Percentiles rank a stretch among this genome's conserved stretches.
Evolutionary conservation across 2,329 filamentous ascomycete species (phyloP).

Genomic region (Botrytis medusae): DNA sequence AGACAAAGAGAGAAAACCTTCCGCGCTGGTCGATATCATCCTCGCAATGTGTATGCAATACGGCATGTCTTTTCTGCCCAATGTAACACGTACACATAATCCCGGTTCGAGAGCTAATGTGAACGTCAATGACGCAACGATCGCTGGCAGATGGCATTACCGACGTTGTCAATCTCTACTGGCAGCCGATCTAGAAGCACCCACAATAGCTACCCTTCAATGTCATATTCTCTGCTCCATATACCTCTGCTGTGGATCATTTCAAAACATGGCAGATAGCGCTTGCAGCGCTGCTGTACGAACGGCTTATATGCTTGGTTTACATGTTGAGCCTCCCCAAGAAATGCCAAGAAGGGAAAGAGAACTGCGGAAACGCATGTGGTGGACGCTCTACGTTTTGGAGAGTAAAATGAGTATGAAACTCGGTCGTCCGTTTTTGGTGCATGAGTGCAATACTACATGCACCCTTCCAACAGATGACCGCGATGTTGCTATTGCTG

Average conservation of each 20-base stretch:
- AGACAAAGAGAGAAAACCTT: slow-evolving; percentile 43
- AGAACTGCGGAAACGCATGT: slow-evolving; percentile 47
- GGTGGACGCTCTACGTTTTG: slow-evolving; percentile 48
- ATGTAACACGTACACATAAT: slow-evolving; percentile 19
- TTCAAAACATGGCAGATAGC: slow-evolving; percentile 44
- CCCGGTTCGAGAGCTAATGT: slow-evolving; percentile 24
- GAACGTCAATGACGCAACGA: slow-evolving; percentile 38
- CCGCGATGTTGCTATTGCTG: slow-evolving; percentile 32
- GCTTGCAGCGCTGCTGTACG: slow-evolving; percentile 41
- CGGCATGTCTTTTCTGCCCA: slow-evolving; percentile 38
- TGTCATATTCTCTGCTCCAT: slow-evolving; percentile 43
- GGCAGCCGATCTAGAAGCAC: slow-evolving; percentile 42
- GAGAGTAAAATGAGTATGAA: slow-evolving; percentile 44
- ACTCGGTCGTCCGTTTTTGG: slow-evolving; percentile 41
- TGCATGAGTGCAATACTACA: slow-evolving; percentile 35
- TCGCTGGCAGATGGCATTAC: slow-evolving; percentile 44
- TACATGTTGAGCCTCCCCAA: slow-evolving; percentile 44
- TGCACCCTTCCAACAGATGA: slow-evolving; percentile 41
- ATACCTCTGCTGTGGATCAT: slow-evolving; percentile 44
- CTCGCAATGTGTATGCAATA: slow-evolving; percentile 54
- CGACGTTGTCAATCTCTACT: slow-evolving; percentile 44
- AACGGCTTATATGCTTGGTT: slow-evolving; percentile 43
- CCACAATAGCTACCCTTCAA: slow-evolving; percentile 44
- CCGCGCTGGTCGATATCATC: slow-evolving; percentile 53
- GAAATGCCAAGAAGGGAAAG: slow-evolving; percentile 36